Evolutionary conservation across 805 yeast species (phyloP).

Genomic region (Torulaspora microellipsoides): DNA sequence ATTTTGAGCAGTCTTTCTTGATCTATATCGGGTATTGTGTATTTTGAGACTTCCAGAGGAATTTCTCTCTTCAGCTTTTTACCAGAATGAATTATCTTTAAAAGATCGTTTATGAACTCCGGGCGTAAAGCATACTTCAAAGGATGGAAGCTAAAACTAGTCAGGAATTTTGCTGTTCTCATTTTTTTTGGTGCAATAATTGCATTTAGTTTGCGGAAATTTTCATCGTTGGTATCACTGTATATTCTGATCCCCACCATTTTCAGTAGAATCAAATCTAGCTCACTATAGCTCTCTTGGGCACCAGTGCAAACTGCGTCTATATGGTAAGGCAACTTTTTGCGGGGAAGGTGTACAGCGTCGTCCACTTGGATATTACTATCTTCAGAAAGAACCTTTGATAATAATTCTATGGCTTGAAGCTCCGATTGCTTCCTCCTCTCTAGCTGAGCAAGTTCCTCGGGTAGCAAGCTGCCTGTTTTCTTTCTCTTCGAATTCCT

Average conservation of each 20-base stretch:
- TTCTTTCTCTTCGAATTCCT: slow-evolving; percentile 44
- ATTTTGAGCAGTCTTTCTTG: slow-evolving; percentile 19
- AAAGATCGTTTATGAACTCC: slow-evolving; percentile 40
- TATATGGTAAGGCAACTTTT: slow-evolving; percentile 37
- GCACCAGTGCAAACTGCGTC: slow-evolving; percentile 63
- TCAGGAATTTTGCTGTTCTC: slow-evolving; percentile 83
- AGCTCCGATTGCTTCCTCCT: slow-evolving; percentile 28
- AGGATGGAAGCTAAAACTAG: slow-evolving; percentile 56
- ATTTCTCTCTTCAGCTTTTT: slow-evolving; percentile 10
- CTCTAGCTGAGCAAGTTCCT: slow-evolving; percentile 36
- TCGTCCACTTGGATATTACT: slow-evolving; percentile 6
- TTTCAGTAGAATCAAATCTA: slow-evolving; percentile 42
- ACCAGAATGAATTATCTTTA: slow-evolving; percentile 30
- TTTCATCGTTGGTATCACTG: slow-evolving; percentile 20
- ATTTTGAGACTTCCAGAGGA: slow-evolving; percentile 23
- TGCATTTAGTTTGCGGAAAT: slow-evolving; percentile 38
- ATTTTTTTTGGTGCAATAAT: slow-evolving; percentile 76
- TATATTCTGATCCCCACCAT: slow-evolving; percentile 55
- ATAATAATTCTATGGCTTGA: slow-evolving; percentile 18
- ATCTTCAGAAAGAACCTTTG: slow-evolving; percentile 7
- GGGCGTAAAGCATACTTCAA: slow-evolving; percentile 52
- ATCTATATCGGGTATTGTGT: slow-evolving; percentile 35
- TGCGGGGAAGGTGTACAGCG: slow-evolving; percentile 1
- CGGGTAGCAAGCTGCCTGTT: slow-evolving; percentile 36
- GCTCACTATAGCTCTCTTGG: slow-evolving; percentile 42